Evolutionary conservation across 1,139 yeast genomes (phyloP).

Genomic region (Suhomyces anneliseae): DNA sequence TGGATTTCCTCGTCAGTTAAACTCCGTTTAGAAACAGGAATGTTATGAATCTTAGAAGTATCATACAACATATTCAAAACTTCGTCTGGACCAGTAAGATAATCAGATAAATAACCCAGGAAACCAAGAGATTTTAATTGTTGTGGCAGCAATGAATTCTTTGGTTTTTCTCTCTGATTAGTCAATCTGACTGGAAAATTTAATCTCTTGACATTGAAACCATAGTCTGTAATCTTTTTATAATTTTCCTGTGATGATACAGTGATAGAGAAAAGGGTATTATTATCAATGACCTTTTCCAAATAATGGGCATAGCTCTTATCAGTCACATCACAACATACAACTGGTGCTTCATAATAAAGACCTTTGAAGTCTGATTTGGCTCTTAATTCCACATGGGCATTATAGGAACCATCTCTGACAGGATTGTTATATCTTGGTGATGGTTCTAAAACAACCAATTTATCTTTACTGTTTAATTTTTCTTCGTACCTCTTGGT

Average conservation of each 20-base stretch:
- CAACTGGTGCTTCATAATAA: conserved; percentile 76
- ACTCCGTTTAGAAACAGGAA: conserved; percentile 59
- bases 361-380: conserved; percentile 31
- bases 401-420: conserved; percentile 31
- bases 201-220: conserved; percentile 22
- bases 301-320: conserved; percentile 52
- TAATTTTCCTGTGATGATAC: conserved; percentile 44
- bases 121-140: conserved; percentile 57
- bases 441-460: conserved; percentile 40
- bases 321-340: conserved; percentile 59
- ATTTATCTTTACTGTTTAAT: conserved; percentile 51
- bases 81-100: conserved; percentile 69
- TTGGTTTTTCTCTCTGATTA: conserved; percentile 11
- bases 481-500: conserved; percentile 21
- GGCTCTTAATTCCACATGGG: conserved; percentile 33
- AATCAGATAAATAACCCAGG: conserved; percentile 76
- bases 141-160: conserved; percentile 23
- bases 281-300: conserved; percentile 56
- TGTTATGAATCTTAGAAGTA: conserved; percentile 52
- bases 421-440: conserved; percentile 27
- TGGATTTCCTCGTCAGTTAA: conserved; percentile 43
- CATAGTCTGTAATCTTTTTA: conserved; percentile 34
- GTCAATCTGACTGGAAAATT: conserved; percentile 41
- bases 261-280: conserved; percentile 53
- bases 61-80: conserved; percentile 76